Evolutionary conservation across 148 eudicot species (phyloP).

Genomic region (Persicaria tinctoria): DNA sequence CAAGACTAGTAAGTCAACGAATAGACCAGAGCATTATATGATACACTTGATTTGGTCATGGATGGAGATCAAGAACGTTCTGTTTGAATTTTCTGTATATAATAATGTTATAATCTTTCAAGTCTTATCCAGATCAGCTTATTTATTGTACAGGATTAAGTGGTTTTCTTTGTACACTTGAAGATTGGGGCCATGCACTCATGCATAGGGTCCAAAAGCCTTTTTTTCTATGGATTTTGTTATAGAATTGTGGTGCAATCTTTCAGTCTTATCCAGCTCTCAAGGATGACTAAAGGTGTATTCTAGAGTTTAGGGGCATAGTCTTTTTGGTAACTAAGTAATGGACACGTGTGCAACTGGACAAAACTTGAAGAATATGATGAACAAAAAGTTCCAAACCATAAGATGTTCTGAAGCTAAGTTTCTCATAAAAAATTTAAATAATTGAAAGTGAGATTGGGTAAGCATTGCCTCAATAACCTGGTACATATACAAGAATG

Average conservation of each 20-base stretch:
- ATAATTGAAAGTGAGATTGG: neutral
- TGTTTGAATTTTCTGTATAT: neutral
- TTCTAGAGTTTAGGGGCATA: no score
- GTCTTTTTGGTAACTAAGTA: neutral
- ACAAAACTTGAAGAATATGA: no score
- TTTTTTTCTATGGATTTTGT: neutral
- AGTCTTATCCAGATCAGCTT: neutral
- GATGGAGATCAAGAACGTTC: no score
- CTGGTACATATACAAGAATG: neutral
- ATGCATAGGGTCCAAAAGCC: neutral
- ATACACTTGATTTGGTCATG: no score
- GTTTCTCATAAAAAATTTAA: no score
- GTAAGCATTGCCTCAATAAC: neutral
- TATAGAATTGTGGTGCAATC: neutral
- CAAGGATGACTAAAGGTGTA: neutral
- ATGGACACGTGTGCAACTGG: no score
- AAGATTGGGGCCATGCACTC: no score
- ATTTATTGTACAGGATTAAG: neutral
- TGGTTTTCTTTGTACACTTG: no score
- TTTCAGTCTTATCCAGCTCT: neutral
- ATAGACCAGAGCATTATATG: no score
- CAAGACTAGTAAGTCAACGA: neutral
- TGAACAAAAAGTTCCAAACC: neutral
- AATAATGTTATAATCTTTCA: neutral
- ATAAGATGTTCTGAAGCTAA: no score